Conservation (phyloP, 805 yeast species). For the Cyberlindnera mississippiensis region DNA sequence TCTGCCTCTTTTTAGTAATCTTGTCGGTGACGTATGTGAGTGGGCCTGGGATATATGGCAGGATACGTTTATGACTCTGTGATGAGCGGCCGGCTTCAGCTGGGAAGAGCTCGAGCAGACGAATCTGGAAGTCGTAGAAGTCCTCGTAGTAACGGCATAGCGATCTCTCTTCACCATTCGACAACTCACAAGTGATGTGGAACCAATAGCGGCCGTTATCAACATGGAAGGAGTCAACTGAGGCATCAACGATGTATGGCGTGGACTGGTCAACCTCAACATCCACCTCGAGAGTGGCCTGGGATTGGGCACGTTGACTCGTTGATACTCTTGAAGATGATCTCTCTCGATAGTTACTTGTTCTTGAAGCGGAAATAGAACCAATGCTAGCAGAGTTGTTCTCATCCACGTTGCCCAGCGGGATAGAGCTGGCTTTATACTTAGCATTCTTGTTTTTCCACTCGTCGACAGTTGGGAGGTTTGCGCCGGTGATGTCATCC, state of each 20-base stretch:
- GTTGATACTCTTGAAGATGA: slow-evolving; percentile 4
- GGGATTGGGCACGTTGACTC: neutral
- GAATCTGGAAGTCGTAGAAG: slow-evolving; percentile 90
- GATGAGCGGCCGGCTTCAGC: slow-evolving; percentile 83
- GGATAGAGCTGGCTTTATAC: slow-evolving; percentile 86
- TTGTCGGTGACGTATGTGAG: slow-evolving; percentile 84
- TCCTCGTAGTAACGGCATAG: slow-evolving; percentile 92
- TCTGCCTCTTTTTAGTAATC: slow-evolving; percentile 51
- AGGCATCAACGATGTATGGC: slow-evolving; percentile 40
- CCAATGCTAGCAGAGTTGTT: slow-evolving; percentile 6
- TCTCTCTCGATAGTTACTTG: slow-evolving; percentile 5
- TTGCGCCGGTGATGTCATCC: slow-evolving; percentile 59
- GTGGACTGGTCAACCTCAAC: slow-evolving; percentile 14
- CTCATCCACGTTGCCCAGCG: slow-evolving; percentile 56
- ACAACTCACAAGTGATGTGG: slow-evolving; percentile 60
- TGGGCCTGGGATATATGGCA: slow-evolving; percentile 97
- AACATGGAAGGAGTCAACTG: slow-evolving; percentile 74
- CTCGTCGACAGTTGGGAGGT: slow-evolving; percentile 88
- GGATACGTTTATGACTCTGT: slow-evolving; percentile 67
- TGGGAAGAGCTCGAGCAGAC: slow-evolving; percentile 77
- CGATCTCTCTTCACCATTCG: slow-evolving; percentile 64
- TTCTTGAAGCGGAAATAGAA: slow-evolving; percentile 4
- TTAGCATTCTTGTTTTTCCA: slow-evolving; percentile 91
- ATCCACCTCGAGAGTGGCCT: slow-evolving; percentile 6
- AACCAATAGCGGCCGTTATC: slow-evolving; percentile 91